Evolutionary conservation across 2,329 filamentous ascomycete genomes (phyloP).

Genomic region (Fusarium sp.): DNA sequence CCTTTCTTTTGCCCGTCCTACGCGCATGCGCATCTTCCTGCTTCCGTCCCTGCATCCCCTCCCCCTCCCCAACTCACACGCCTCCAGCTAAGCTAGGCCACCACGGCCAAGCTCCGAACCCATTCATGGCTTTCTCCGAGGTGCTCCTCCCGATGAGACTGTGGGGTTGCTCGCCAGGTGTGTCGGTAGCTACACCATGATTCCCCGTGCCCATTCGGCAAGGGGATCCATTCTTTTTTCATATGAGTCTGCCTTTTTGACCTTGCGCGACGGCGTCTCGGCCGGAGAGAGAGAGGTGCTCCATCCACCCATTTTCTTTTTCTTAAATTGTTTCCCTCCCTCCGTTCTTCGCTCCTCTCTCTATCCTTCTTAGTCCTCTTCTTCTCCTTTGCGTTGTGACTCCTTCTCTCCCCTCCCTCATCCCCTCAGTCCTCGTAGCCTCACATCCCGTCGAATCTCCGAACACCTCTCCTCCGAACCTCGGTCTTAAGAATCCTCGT

Average conservation of each 20-base stretch:
- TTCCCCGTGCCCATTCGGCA: neutral
- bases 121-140: constrained; percentile 26
- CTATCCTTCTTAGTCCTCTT: constrained; percentile 5
- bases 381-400: neutral
- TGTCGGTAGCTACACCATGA: constrained; percentile 21
- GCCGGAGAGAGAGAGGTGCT: neutral
- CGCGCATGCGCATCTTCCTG: neutral
- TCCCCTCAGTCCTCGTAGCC: neutral
- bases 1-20: neutral
- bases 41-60: constrained; percentile 1
- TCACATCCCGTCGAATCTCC: constrained; percentile 19
- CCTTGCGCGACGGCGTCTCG: constrained; percentile 4
- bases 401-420: neutral
- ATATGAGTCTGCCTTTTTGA: neutral
- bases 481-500: constrained; percentile 31
- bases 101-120: constrained; percentile 11
- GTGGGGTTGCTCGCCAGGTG: constrained; percentile 34
- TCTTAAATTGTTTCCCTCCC: constrained; percentile 26
- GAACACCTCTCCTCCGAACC: constrained; percentile 31
- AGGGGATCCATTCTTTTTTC: neutral
- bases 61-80: neutral
- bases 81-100: neutral
- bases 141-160: constrained; percentile 25
- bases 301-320: constrained; percentile 2
- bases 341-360: constrained; percentile 11